Conservation (phyloP, 768 basidiomycete species). For the Amylocystis lapponica region DNA sequence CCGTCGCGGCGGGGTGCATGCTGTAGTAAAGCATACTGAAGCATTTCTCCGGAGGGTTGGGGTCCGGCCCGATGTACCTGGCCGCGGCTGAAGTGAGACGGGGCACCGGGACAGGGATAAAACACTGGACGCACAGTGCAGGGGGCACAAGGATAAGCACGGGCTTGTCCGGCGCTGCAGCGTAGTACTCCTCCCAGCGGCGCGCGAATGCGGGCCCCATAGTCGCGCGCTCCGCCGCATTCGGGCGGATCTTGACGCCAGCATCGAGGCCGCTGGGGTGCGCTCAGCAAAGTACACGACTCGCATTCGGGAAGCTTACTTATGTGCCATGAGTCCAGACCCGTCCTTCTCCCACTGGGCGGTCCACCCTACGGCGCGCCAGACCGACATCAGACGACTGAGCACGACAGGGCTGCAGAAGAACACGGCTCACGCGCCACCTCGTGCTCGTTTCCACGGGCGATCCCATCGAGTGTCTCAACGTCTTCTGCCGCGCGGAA, state of each 20-base stretch:
- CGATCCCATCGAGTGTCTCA: constrained; percentile 16
- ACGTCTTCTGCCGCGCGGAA: constrained; percentile 11
- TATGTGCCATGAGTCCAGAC: constrained; percentile 46
- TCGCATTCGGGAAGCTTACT: constrained; percentile 28
- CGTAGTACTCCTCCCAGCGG: constrained; percentile 48
- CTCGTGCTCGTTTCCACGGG: constrained; percentile 8
- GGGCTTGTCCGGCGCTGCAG: constrained; percentile 48
- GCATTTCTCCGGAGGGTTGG: constrained; percentile 22
- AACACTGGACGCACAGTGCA: constrained; percentile 35
- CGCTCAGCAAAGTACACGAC: background rate
- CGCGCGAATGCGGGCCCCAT: constrained; percentile 42
- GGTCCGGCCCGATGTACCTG: constrained; percentile 25
- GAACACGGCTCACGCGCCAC: constrained; percentile 10
- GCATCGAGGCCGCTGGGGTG: constrained; percentile 42
- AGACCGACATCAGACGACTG: background rate
- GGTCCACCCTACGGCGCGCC: constrained; percentile 22
- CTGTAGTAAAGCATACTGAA: constrained; percentile 26
- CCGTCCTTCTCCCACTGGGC: constrained; percentile 32
- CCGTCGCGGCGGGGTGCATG: constrained; percentile 41
- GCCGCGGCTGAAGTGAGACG: background rate
- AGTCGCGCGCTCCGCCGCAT: constrained; percentile 39
- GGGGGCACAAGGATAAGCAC: constrained; percentile 38
- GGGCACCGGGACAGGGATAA: background rate
- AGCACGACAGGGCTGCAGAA: background rate
- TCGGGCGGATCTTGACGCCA: constrained; percentile 54